phyloP scores from a whole-genome alignment of 2,329 filamentous ascomycete species.

The Hypoxylon rubiginosum region DNA sequence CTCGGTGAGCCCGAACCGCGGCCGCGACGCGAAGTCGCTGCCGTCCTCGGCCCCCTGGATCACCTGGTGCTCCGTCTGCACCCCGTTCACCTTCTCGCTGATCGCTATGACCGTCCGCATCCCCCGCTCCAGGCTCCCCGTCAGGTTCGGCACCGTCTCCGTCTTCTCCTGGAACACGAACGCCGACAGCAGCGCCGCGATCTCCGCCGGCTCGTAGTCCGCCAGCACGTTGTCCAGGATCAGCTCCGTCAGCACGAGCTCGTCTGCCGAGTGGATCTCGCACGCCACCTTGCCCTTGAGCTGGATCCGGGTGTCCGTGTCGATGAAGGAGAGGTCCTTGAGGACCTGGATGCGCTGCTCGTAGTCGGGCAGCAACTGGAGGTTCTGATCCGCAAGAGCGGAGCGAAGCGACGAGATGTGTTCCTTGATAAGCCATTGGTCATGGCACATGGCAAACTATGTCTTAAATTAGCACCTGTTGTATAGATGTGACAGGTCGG shows the following conservation, averaged over 20 bases:
- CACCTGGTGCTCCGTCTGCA: slow-evolving; percentile 92
- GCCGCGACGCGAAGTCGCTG: slow-evolving; percentile 89
- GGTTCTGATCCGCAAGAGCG: slow-evolving; percentile 94
- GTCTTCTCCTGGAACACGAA: slow-evolving; percentile 99
- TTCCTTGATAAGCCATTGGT: slow-evolving; percentile 96
- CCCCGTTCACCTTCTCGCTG: slow-evolving; percentile 90
- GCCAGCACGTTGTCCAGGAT: slow-evolving; percentile 97
- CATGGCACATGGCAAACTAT: slow-evolving; percentile 94
- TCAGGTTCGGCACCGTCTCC: slow-evolving; percentile 82
- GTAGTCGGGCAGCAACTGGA: slow-evolving; percentile 95
- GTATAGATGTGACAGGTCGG: neutral
- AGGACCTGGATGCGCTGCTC: slow-evolving; percentile 94
- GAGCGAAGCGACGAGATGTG: slow-evolving; percentile 90
- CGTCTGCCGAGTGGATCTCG: slow-evolving; percentile 97
- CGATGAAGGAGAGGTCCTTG: slow-evolving; percentile 92
- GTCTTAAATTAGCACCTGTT: slow-evolving; percentile 55
- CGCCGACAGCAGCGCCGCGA: slow-evolving; percentile 90
- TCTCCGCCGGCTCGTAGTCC: slow-evolving; percentile 95
- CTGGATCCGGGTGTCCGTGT: slow-evolving; percentile 87
- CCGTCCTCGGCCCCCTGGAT: slow-evolving; percentile 90
- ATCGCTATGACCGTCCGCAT: slow-evolving; percentile 89
- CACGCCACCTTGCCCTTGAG: slow-evolving; percentile 98
- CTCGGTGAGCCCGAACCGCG: slow-evolving; percentile 93
- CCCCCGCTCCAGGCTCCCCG: slow-evolving; percentile 83
- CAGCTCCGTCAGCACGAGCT: slow-evolving; percentile 94